phyloP scores from a whole-genome alignment of 2,329 filamentous ascomycete species.

The Alternaria consortialis region DNA sequence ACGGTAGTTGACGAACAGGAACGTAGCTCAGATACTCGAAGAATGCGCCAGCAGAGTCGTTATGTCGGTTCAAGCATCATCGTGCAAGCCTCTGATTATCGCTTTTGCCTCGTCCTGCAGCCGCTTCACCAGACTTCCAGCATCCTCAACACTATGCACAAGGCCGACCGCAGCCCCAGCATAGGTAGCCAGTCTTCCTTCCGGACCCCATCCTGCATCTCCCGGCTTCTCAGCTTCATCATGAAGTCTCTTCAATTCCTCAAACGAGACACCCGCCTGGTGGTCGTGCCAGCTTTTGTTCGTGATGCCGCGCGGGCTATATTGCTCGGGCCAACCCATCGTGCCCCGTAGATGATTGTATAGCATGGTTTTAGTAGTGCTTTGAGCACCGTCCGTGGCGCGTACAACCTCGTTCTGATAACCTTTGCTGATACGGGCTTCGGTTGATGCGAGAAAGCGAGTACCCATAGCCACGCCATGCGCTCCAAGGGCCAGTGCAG shows the following conservation, averaged over 20 bases:
- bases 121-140: constrained; percentile 58
- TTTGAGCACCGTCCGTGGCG: constrained; percentile 58
- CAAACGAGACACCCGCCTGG: constrained; percentile 48
- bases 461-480: constrained; percentile 68
- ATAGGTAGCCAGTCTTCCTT: constrained; percentile 67
- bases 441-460: constrained; percentile 64
- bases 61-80: neutral
- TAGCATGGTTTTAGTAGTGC: constrained; percentile 56
- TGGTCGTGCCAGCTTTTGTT: constrained; percentile 62
- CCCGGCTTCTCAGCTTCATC: constrained; percentile 59
- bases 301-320: constrained; percentile 63
- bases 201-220: constrained; percentile 60
- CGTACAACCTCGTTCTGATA: constrained; percentile 57
- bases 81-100: neutral
- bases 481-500: constrained; percentile 62
- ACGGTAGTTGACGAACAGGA: neutral
- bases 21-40: neutral
- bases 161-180: constrained; percentile 69
- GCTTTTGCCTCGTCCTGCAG: constrained; percentile 5
- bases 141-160: constrained; percentile 59
- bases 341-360: constrained; percentile 64
- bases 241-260: constrained; percentile 55
- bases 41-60: accelerated
- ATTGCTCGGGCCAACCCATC: constrained; percentile 64
- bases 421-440: constrained; percentile 55